These are phyloP conservation scores for Rhododendron molle DNA, from an alignment of 148 eudicot genomes.

Conservation along the genomic window DNA sequence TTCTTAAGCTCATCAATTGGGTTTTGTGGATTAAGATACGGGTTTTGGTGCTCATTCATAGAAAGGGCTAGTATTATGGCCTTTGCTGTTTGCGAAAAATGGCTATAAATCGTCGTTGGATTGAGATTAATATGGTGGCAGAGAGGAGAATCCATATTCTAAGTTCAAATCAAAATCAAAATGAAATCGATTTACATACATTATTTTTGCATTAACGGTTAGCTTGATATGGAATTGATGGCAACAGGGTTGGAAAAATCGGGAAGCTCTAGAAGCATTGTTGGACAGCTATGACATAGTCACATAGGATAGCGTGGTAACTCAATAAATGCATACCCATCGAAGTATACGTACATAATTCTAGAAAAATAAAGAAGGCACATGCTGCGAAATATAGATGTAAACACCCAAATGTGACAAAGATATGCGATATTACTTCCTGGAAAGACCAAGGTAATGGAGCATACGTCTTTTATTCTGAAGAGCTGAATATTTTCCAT, in stretches of 20 bases:
- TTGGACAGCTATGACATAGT: not conserved
- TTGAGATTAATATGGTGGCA: not conserved
- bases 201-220: not conserved
- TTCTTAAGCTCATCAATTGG: not conserved
- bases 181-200: not conserved
- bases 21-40: not conserved
- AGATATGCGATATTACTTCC: not conserved
- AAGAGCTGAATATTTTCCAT: not conserved
- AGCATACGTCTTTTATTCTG: not conserved
- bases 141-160: not conserved
- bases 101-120: not conserved
- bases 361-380: not conserved
- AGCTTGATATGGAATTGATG: not conserved
- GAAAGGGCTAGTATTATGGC: too few species aligned
- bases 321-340: not conserved
- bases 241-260: not conserved
- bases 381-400: not conserved
- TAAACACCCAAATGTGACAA: not conserved
- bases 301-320: not conserved
- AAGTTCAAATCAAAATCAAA: not conserved
- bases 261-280: not conserved
- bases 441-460: not conserved
- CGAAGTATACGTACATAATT: not conserved
- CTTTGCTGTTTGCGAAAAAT: not conserved
- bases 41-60: not conserved